These are phyloP conservation scores for Acer yangbiense DNA, from an alignment of 345 rosid genomes.

Conservation along the genomic window DNA sequence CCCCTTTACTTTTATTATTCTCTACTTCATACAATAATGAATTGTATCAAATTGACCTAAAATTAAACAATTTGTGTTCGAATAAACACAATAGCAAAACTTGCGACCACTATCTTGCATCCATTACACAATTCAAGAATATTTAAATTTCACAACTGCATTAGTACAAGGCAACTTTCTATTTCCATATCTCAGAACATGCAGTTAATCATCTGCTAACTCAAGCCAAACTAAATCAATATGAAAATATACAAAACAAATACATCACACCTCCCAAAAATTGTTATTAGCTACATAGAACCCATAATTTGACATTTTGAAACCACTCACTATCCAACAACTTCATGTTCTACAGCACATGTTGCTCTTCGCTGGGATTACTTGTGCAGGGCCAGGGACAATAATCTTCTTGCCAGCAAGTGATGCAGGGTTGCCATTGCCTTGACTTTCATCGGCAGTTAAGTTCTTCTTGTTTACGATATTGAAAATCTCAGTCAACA, in stretches of 20 bases:
- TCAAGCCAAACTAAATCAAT: constrained; percentile 17
- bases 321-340: not conserved
- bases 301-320: constrained; percentile 6
- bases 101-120: too few relatives aligned
- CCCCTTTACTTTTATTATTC: too few relatives aligned
- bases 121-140: not conserved
- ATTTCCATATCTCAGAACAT: not conserved
- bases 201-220: constrained; percentile 27
- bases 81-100: not conserved
- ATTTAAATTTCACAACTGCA: constrained; percentile 1
- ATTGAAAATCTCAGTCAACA: constrained; percentile 73
- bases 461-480: constrained; percentile 76
- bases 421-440: constrained; percentile 56
- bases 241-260: constrained; percentile 34
- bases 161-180: not conserved
- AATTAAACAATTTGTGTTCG: not conserved
- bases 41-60: not conserved
- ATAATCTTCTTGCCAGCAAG: constrained; percentile 70
- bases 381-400: constrained; percentile 75
- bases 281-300: constrained; percentile 22
- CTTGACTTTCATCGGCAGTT: constrained; percentile 53
- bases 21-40: not conserved
- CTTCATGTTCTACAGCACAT: constrained; percentile 59
- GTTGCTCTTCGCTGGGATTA: constrained; percentile 53
- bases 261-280: constrained; percentile 31